Base-by-base conservation (phyloP, 768 basidiomycete species). In the Kwoniella sp. region DNA sequence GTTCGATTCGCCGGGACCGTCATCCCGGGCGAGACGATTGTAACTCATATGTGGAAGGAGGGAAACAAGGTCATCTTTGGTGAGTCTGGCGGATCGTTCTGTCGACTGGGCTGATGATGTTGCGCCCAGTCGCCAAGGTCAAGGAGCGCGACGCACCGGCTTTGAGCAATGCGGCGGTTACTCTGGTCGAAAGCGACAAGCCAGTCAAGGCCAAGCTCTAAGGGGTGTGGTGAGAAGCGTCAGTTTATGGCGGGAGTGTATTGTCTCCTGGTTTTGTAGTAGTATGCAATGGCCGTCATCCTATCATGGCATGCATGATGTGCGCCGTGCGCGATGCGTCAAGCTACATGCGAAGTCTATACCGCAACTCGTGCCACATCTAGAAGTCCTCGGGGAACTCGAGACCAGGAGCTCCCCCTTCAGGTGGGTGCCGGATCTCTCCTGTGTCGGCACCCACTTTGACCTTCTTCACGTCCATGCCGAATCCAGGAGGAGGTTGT, bases 41-140 rank as follows among this genome's bases (percentile, higher is more conserved):
- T 90, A 12, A 99, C 93, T 0, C 84, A 89, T 71, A 96, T 98
- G 93, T 99, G 95, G 95, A 95, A 91, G 73, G 90, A 95, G 63
- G 88, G 85, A 2, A 75, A 80, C 56, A 95, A 84, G 76, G 84
- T 98, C 48, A 83, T 96, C 43, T 99, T 99, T 74, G 78, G 90
- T 95, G 63, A 71, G 89, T 80, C 9, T 38, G 37, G 14, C 15
- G 5, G 12, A 20, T 38, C 15, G 17, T 22, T 19, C 5, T 5
- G 19, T 38, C 12, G 12, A 38, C 8, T 12, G n/a, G 17, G 49
- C 56, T 64, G 43, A 64, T 34, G 27, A 11, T 0, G 10, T 27
- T 17, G 15, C 6, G 19, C 23, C 3, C 67, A 96, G 92, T 77
- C 45, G 82, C 84, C 22, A 95, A 89, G 75, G 87, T 88, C 29